Base-by-base conservation (phyloP, 2,329 filamentous ascomycete genomes). In the Cladophialophora immunda region DNA sequence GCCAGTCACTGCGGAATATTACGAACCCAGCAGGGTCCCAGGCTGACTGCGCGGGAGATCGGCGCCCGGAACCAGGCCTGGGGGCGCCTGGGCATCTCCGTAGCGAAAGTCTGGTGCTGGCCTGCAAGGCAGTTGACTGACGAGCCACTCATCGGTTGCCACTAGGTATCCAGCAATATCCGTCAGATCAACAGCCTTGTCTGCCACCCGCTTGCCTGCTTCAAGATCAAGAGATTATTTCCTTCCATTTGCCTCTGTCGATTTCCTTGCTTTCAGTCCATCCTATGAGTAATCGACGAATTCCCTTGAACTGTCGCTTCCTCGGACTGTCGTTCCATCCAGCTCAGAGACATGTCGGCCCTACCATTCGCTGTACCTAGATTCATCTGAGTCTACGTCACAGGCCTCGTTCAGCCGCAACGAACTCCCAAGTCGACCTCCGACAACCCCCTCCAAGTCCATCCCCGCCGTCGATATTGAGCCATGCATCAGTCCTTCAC, bases 401-500 rank as follows among this genome's bases (percentile, higher is more conserved):
- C 45, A 25, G 15, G 45, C 19, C 19, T 50, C 19, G 15, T 25
- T 50, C 22, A 25, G 19, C 45, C 45, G 45, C 45, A 50, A 17
- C n/a, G 15, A 41, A 5, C 19, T 22, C 45, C 45, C 7, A 22
- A 25, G 7, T 50, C 45, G 25, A n/a, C 29, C 25, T 60, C 57
- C 52, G 6, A 30, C 52, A 34, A 53, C 11, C 38, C 57, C 34
- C 25, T 47, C 36, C 55, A 19, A 22, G 15, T 19, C 32, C 22
- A 27, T 47, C 32, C n/a, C 50, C 59, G 52, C 41, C 57, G 41
- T 57, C 32, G 11, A 15, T 38, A 34, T 30, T 41, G n/a, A 32
- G 27, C 62, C 57, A 97, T 97, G 94, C 96, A 95, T 81, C 90
- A 91, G 68, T 93, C 91, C 62, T 99, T 99, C 81, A 95, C 92